These are phyloP conservation scores for Chaetoceros muelleri DNA, from an alignment of 108 stramenopile species.

Conservation along the genomic window DNA sequence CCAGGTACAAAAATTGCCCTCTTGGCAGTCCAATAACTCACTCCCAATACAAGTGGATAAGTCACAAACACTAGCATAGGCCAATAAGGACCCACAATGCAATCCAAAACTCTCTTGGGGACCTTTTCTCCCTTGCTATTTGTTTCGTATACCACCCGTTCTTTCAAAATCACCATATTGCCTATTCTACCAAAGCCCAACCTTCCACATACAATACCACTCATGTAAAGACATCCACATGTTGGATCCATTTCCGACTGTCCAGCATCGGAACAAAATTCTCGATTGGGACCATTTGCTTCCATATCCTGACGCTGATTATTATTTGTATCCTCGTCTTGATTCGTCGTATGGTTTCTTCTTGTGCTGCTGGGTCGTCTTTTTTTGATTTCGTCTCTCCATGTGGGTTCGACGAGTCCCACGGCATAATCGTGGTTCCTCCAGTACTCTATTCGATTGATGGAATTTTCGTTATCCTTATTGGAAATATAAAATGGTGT, in stretches of 20 bases:
- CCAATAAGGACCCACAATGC: constrained; percentile 86
- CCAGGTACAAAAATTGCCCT: constrained; percentile 4
- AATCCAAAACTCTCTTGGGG: constrained; percentile 26
- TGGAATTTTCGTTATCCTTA: no score
- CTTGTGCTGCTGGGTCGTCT: constrained; percentile 2
- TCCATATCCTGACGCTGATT: not conserved
- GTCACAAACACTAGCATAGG: constrained; percentile 84
- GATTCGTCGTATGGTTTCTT: not conserved
- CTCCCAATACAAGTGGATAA: constrained; percentile 73
- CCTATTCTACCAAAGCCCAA: constrained; percentile 73
- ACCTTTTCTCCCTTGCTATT: constrained; percentile 29
- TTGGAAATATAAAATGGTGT: no score
- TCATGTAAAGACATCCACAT: constrained; percentile 54
- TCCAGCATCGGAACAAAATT: constrained; percentile 14
- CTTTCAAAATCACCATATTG: constrained; percentile 77
- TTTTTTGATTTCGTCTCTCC: constrained; percentile 47
- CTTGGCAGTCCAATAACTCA: constrained; percentile 13
- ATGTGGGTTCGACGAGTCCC: constrained; percentile 61
- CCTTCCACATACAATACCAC: constrained; percentile 47
- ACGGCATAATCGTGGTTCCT: constrained; percentile 58
- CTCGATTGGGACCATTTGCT: constrained; percentile 7
- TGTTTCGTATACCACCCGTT: constrained; percentile 55
- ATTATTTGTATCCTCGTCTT: not conserved
- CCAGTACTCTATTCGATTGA: constrained; percentile 36
- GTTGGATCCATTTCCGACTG: constrained; percentile 42